Evolutionary conservation across 2,329 filamentous ascomycete genomes (phyloP), one percentile per base, ranked within the genome.

Genomic region (Botrytis fragariae): DNA sequence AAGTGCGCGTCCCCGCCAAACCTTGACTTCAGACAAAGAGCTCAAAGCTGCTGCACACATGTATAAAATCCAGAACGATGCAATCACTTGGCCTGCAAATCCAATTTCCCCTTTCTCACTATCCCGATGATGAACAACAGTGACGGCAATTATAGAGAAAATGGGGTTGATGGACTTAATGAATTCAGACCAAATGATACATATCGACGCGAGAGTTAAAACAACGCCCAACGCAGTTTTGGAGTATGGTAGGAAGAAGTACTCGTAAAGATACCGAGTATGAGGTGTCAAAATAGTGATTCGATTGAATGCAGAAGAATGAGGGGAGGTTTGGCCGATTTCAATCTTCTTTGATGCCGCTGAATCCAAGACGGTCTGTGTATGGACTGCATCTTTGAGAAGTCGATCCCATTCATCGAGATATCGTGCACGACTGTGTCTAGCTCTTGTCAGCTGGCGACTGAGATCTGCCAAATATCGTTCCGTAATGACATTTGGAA

Each of bases 1-100:
- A 9, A 99, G 86, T 0, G 96, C 95, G 48, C 96, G 90, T 67
- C 97, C 96, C 73, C 96, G 93, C 96, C 96, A 99, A n/a, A 98
- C 94, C 80, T 96, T 97, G 78, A 97, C 93, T 80, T 97, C 94
- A 22, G 92, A 94, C 79, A 99, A 91, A 12, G 94, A 95, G 73
- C 90, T 92, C 69, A 98, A 88, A 8, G 96, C 94, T 64, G 94
- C 94, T 22, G 92, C 87, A 81, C 93, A 97, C 96, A 99, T 99
- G 85, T 99, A 99, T 73, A 95, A 86, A 74, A 99, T 91, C 96
- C 96, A 99, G 22, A 90, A 85, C 3, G 94, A 91, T 0, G 95
- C 93, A 67, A 95, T 91, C 62, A 94, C 82, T 81, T 99, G 96
- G 7, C 94, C 94, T 3, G 91, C 92, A 77, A 98, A 94, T 29